Percentiles rank a stretch among this genome's conserved stretches.
These are phyloP conservation scores for Solanum verrucosum DNA, from an alignment of 257 asterid genomes.

Conservation along the genomic window DNA sequence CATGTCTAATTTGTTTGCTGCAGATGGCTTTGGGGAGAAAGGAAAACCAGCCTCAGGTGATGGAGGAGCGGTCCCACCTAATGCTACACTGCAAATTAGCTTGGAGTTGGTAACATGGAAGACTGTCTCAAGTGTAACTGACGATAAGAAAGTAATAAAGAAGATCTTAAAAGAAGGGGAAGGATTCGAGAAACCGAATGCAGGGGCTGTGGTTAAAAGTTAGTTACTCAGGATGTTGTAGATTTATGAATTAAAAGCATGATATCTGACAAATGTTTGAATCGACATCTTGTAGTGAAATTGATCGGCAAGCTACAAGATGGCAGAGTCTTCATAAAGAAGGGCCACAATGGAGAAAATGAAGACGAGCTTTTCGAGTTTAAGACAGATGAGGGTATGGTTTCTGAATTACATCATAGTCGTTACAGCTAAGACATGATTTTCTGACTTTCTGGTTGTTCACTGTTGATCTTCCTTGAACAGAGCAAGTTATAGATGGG, in stretches of 20 bases:
- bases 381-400: conserved; percentile 60
- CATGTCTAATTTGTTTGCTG: not conserved
- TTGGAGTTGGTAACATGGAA: conserved; percentile 58
- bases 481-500: conserved; percentile 68
- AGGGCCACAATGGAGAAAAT: conserved; percentile 29
- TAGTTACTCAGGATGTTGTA: conserved; percentile 11
- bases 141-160: conserved; percentile 63
- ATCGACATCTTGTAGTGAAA: conserved; percentile 32
- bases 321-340: conserved; percentile 43
- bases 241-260: not conserved
- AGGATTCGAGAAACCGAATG: conserved; percentile 59
- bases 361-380: conserved; percentile 57
- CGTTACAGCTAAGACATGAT: not conserved
- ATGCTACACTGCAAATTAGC: conserved; percentile 28
- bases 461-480: not conserved
- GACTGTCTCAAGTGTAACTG: conserved; percentile 43
- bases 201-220: conserved; percentile 60
- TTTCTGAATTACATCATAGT: not conserved
- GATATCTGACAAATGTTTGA: not conserved
- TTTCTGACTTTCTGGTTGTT: not conserved
- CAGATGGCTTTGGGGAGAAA: conserved; percentile 61
- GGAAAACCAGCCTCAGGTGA: conserved; percentile 46
- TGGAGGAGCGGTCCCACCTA: conserved; percentile 50
- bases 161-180: conserved; percentile 57
- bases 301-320: conserved; percentile 51